Conservation (phyloP, 2,329 filamentous ascomycete genomes). For the Beauveria caledonica region DNA sequence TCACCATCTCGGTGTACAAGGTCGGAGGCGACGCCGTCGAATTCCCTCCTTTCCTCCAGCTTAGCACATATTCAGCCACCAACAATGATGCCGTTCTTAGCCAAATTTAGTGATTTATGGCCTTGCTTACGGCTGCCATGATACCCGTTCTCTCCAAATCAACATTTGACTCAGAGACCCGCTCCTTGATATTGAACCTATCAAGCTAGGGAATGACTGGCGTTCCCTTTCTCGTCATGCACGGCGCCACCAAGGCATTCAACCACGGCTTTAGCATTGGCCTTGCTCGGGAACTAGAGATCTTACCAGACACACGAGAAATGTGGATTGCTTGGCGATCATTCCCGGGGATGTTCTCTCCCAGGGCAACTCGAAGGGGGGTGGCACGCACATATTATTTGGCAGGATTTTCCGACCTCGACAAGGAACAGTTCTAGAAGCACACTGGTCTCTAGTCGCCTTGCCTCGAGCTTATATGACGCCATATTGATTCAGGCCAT, state of each 20-base stretch:
- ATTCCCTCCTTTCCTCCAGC: not conserved
- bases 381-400: too few relatives aligned
- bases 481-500: too few relatives aligned
- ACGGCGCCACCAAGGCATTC: slow-evolving; percentile 25
- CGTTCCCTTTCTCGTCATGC: slow-evolving; percentile 23
- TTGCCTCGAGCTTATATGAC: too few relatives aligned
- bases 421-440: too few relatives aligned
- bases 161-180: slow-evolving; percentile 16
- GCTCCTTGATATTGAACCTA: slow-evolving; percentile 23
- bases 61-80: not conserved
- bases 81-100: not conserved
- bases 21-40: not conserved
- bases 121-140: not conserved
- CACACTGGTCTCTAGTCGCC: too few relatives aligned
- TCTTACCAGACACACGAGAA: not conserved
- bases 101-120: not conserved
- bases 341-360: not conserved
- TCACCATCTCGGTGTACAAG: not conserved
- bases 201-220: slow-evolving; percentile 20
- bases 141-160: not conserved
- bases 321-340: not conserved
- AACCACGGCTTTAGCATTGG: slow-evolving; percentile 21
- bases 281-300: slow-evolving; percentile 19
- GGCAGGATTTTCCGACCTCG: too few relatives aligned
- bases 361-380: not conserved